Conservation (phyloP, 1,284 basidiomycete species). For the Puccinia hordei region DNA sequence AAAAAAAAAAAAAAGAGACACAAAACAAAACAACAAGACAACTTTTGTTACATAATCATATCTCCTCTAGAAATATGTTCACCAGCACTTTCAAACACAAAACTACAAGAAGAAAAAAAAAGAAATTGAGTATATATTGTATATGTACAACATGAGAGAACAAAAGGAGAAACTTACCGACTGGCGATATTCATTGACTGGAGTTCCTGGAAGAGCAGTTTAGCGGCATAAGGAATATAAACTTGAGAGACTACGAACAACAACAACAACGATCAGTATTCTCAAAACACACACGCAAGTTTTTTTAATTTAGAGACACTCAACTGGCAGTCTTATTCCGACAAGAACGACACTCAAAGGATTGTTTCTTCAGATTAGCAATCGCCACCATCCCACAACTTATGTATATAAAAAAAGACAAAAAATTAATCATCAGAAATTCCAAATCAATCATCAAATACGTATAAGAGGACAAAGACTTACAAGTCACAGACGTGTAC, state of each 20-base stretch:
- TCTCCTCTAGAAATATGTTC: slow-evolving; percentile 50
- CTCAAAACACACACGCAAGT: slow-evolving; percentile 56
- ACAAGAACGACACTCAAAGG: slow-evolving; percentile 76
- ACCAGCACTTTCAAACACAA: slow-evolving; percentile 50
- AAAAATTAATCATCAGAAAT: background rate
- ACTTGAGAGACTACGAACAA: slow-evolving; percentile 59
- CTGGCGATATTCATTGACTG: slow-evolving; percentile 59
- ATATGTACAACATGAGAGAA: background rate
- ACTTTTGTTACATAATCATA: slow-evolving; percentile 37
- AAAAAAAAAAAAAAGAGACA: slow-evolving; percentile 4
- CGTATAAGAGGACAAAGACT: slow-evolving; percentile 60
- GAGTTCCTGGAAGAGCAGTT: slow-evolving; percentile 82
- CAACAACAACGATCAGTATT: background rate
- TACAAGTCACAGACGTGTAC: slow-evolving; percentile 94
- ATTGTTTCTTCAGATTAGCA: slow-evolving; percentile 74
- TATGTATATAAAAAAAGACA: slow-evolving; percentile 59
- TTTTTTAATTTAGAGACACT: slow-evolving; percentile 90
- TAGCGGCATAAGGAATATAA: slow-evolving; percentile 63
- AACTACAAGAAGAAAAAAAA: slow-evolving; percentile 22
- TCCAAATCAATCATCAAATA: background rate
- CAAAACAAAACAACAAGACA: background rate
- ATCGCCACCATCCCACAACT: slow-evolving; percentile 91
- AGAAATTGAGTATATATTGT: background rate
- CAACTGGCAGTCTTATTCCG: slow-evolving; percentile 93
- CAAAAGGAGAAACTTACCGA: slow-evolving; percentile 52